Conservation (phyloP, 2,329 filamentous ascomycete species). For the Fusarium azukiicola region DNA sequence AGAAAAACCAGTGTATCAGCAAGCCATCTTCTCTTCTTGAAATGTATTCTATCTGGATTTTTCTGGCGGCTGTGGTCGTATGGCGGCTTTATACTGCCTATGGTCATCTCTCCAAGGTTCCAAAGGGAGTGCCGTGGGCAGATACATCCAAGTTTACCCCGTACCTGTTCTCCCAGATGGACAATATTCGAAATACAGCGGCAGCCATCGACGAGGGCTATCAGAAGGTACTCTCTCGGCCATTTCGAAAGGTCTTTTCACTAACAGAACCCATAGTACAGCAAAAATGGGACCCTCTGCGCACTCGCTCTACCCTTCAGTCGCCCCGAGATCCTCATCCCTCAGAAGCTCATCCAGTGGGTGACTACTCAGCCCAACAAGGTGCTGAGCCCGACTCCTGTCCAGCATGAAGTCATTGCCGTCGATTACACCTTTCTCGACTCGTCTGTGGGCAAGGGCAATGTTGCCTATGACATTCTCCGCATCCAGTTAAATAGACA, state of each 20-base stretch:
- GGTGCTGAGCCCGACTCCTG: background rate
- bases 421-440: slow-evolving; percentile 11
- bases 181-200: background rate
- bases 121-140: slow-evolving; percentile 13
- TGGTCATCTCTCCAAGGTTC: slow-evolving; percentile 11
- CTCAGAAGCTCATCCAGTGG: background rate
- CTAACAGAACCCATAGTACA: background rate
- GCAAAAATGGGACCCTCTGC: background rate
- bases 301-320: slow-evolving; percentile 3
- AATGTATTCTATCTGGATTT: slow-evolving; percentile 6
- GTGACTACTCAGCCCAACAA: background rate
- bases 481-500: background rate
- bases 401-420: background rate
- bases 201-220: background rate
- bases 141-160: background rate
- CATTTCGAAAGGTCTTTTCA: background rate
- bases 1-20: background rate
- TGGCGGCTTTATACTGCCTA: slow-evolving; percentile 4
- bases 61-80: background rate
- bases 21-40: background rate
- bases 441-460: background rate
- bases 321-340: background rate
- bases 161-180: background rate
- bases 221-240: background rate
- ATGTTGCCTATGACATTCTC: background rate